Evolutionary conservation across 2,329 filamentous ascomycete genomes (phyloP), one percentile per base, ranked within the genome.

Genomic region (Chaetomium sp.): DNA sequence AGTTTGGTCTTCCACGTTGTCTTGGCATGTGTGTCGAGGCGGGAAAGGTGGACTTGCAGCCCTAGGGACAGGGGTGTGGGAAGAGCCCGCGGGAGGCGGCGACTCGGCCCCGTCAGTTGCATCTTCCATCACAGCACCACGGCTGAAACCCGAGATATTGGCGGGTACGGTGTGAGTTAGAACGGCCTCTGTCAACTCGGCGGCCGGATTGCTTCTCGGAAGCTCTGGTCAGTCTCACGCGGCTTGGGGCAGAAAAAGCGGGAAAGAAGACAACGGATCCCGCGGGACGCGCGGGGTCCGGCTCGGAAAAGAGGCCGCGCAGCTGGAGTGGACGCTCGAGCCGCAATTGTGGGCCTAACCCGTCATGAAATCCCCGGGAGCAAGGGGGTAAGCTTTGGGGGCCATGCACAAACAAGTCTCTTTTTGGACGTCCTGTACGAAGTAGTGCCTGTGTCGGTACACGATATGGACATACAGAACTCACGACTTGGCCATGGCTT

Each of bases 21-120:
- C 23, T 35, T 56, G 33, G 31, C 53, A 38, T 12, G 13, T 13
- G 4, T 13, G 19, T 55, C 7, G 31, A 19, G 21, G 55, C 16
- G 53, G 50, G 35, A 8, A 57, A 9, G 38, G 35, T 27, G 16
- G 21, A 68, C 68, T 67, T 67, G 65, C 68, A 61, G 68, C 68
- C 60, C 59, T 57, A 0, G 68, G 68, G 16, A 69, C 68, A 27
- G 63, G 19, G 45, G 61, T 57, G n/a, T 50, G 53, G 23, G 42
- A 42, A 4, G 50, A n/a, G 6, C 8, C 23, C 9, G 33, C 38
- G 8, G 58, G 5, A 2, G 55, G 33, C 38, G 63, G 31, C 16
- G 66, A 57, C 29, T 38, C 31, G 50, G 9, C 31, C n/a, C 25
- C 59, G 56, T 59, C 55, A 12, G 38, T 56, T 8, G 29, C 27